Conservation (phyloP, 805 yeast genomes). For the Cephaloascus fragrans region DNA sequence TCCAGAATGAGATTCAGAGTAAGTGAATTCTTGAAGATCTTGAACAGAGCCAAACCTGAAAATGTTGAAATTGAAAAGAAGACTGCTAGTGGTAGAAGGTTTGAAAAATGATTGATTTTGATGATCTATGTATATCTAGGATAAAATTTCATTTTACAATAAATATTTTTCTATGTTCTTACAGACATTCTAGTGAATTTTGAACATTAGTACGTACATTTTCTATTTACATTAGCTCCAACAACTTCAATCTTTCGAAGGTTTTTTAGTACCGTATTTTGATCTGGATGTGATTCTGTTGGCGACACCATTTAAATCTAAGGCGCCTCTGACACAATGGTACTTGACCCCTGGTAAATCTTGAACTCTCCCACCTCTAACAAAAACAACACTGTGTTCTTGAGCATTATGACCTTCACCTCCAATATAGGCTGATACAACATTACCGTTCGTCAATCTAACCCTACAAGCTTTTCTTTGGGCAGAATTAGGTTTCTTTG, state of each 20-base stretch:
- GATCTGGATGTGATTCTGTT: conserved; percentile 85
- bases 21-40: conserved; percentile 84
- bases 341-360: conserved; percentile 98
- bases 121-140: background rate
- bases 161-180: too few species aligned
- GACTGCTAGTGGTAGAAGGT: conserved; percentile 67
- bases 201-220: too few species aligned
- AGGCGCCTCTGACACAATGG: conserved; percentile 85
- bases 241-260: conserved; percentile 31
- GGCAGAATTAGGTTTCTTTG: conserved; percentile 98
- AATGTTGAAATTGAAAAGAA: conserved; percentile 69
- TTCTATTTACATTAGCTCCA: conserved; percentile 1
- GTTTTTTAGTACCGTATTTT: conserved; percentile 88
- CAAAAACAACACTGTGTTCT: conserved; percentile 92
- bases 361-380: conserved; percentile 97
- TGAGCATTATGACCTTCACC: conserved; percentile 99
- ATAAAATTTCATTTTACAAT: too few species aligned
- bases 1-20: conserved; percentile 97
- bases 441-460: conserved; percentile 80
- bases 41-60: conserved; percentile 95
- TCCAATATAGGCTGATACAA: conserved; percentile 87
- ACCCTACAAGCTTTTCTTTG: conserved; percentile 96
- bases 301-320: conserved; percentile 91
- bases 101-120: conserved; percentile 21
- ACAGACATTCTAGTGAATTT: too few species aligned